Evolutionary conservation across 2,329 filamentous ascomycete genomes (phyloP).

Genomic region (Paecilomyces niveus): DNA sequence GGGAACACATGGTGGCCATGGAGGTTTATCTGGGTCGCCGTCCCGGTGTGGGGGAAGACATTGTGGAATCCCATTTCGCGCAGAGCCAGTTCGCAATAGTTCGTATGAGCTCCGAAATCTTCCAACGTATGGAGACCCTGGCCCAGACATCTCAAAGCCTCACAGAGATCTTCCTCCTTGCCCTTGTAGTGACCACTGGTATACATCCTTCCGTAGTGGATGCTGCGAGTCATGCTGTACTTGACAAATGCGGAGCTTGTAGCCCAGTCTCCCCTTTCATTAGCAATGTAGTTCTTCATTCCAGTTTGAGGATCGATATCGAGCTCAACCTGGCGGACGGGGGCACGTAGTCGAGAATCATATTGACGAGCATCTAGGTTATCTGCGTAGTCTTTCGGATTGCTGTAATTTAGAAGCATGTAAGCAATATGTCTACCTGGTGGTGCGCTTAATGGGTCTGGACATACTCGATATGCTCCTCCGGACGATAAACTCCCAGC

Average conservation of each 20-base stretch:
- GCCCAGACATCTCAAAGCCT: slow-evolving; percentile 68
- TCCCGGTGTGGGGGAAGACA: slow-evolving; percentile 70
- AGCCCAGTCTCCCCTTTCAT: slow-evolving; percentile 78
- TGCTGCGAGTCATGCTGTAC: slow-evolving; percentile 64
- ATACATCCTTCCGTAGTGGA: slow-evolving; percentile 72
- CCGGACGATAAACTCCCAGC: slow-evolving; percentile 72
- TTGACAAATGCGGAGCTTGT: slow-evolving; percentile 82
- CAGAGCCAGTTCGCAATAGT: slow-evolving; percentile 72
- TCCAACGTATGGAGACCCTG: slow-evolving; percentile 72
- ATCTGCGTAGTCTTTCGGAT: slow-evolving; percentile 80
- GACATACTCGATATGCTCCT: slow-evolving; percentile 48
- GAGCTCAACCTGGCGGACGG: slow-evolving; percentile 63
- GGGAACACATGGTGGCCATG: slow-evolving; percentile 63
- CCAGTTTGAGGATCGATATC: slow-evolving; percentile 69
- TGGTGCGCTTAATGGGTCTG: background rate
- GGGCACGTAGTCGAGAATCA: slow-evolving; percentile 73
- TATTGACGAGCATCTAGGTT: slow-evolving; percentile 70
- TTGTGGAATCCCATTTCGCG: slow-evolving; percentile 62
- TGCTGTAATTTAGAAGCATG: slow-evolving; percentile 54
- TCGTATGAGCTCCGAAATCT: slow-evolving; percentile 74
- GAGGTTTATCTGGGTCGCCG: slow-evolving; percentile 57
- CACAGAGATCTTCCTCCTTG: slow-evolving; percentile 70
- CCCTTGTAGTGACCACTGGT: slow-evolving; percentile 57
- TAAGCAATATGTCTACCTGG: slow-evolving; percentile 24
- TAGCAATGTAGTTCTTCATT: slow-evolving; percentile 99